Percentiles rank a stretch among this genome's conserved stretches.
Evolutionary conservation across 2,329 filamentous ascomycete genomes (phyloP).

Genomic region (Dothiorella sarmentorum): DNA sequence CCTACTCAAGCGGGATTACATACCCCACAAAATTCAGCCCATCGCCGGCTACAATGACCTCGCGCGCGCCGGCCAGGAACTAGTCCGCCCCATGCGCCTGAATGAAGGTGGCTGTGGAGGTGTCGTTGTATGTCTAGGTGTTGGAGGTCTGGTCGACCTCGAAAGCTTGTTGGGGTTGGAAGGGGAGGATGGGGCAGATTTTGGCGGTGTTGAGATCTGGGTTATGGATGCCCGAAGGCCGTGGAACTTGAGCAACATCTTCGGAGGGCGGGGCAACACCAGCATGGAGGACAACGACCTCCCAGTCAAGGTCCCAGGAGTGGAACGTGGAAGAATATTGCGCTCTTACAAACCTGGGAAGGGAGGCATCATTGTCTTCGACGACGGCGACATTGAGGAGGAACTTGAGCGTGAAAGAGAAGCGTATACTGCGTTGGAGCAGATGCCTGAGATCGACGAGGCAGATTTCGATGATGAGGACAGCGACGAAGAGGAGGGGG

Average conservation of each 20-base stretch:
- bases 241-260: slow-evolving; percentile 93
- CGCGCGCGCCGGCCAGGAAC: slow-evolving; percentile 70
- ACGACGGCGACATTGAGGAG: slow-evolving; percentile 92
- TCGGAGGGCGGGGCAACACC: slow-evolving; percentile 56
- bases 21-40: slow-evolving; percentile 94
- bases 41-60: slow-evolving; percentile 91
- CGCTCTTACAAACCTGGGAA: slow-evolving; percentile 70
- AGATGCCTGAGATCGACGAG: slow-evolving; percentile 88
- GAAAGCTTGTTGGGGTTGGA: slow-evolving; percentile 75
- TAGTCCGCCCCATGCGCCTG: slow-evolving; percentile 83
- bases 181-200: slow-evolving; percentile 62
- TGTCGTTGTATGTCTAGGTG: slow-evolving; percentile 85
- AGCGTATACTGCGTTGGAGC: slow-evolving; percentile 78
- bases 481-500: slow-evolving; percentile 47
- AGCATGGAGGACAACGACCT: slow-evolving; percentile 26
- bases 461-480: slow-evolving; percentile 61
- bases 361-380: slow-evolving; percentile 89
- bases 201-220: slow-evolving; percentile 91
- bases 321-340: slow-evolving; percentile 69
- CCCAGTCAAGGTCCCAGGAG: slow-evolving; percentile 49
- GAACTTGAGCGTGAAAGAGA: slow-evolving; percentile 70
- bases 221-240: slow-evolving; percentile 86
- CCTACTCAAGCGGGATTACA: slow-evolving; percentile 95
- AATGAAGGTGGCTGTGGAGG: slow-evolving; percentile 80
- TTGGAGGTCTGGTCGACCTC: slow-evolving; percentile 87